Percentiles rank a stretch among this genome's conserved stretches.
These are phyloP conservation scores for Triglochin maritima DNA, from an alignment of 106 monocot genomes.

Conservation along the genomic window DNA sequence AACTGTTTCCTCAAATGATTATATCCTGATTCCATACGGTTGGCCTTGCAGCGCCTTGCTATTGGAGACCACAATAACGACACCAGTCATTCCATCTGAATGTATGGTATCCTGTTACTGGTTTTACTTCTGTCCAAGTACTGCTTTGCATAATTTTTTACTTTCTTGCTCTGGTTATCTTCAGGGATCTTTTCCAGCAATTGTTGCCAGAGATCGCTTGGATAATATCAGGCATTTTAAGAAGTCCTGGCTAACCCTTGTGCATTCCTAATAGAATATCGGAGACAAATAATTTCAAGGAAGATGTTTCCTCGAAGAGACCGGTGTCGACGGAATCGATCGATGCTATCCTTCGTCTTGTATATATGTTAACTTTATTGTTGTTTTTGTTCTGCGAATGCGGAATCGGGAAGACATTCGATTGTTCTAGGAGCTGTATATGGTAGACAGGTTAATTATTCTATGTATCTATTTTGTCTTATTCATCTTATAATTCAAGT, in stretches of 20 bases:
- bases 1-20: not conserved
- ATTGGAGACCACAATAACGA: slow-evolving; percentile 69
- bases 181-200: slow-evolving; percentile 7
- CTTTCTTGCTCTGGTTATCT: not conserved
- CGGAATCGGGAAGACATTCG: slow-evolving; percentile 20
- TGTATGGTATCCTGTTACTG: too few relatives aligned
- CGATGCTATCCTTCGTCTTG: slow-evolving; percentile 18
- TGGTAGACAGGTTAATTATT: slow-evolving; percentile 14
- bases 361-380: slow-evolving; percentile 53
- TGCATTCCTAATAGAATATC: not conserved
- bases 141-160: not conserved
- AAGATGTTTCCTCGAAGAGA: not conserved
- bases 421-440: slow-evolving; percentile 30
- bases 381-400: slow-evolving; percentile 37
- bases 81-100: not conserved
- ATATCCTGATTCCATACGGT: too few relatives aligned
- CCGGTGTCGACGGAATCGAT: slow-evolving; percentile 6
- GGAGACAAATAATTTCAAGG: not conserved
- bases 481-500: not conserved
- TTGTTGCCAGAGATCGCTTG: slow-evolving; percentile 8
- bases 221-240: not conserved
- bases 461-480: slow-evolving; percentile 2
- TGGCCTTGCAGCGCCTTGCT: slow-evolving; percentile 37
- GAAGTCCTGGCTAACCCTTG: not conserved
- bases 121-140: not conserved